Evolutionary conservation across 116 monocot species (phyloP).

Genomic region (Posidonia oceanica): DNA sequence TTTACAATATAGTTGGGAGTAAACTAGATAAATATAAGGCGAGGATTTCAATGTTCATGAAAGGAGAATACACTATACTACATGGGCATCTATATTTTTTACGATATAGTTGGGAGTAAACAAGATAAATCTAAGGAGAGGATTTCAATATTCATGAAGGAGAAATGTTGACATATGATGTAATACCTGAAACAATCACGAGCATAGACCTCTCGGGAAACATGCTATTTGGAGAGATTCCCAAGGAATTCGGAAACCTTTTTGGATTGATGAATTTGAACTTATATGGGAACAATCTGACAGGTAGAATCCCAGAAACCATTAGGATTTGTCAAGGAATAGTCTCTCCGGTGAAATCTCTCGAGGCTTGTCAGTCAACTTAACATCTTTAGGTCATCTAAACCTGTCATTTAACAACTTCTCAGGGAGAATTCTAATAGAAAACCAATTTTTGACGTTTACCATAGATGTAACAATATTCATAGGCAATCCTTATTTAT

Average conservation of each 20-base stretch:
- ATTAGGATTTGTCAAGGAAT: neutral
- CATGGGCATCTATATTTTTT: no score
- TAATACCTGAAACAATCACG: neutral
- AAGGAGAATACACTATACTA: no score
- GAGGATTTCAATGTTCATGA: no score
- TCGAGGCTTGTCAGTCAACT: neutral
- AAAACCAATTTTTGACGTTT: no score
- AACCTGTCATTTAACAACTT: neutral
- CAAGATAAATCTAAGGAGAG: no score
- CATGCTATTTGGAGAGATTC: neutral
- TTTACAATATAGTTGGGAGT: no score
- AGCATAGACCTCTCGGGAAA: neutral
- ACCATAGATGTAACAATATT: no score
- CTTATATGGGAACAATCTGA: neutral
- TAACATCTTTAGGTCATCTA: neutral
- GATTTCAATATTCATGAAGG: neutral
- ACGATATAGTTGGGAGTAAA: no score
- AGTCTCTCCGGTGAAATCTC: neutral
- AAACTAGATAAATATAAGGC: no score
- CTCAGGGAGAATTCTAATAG: no score
- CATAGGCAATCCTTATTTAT: no score
- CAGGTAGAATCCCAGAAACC: neutral
- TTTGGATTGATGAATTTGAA: neutral
- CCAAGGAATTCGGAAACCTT: neutral
- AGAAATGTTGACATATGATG: neutral